phyloP scores from a whole-genome alignment of 495 filamentous ascomycete genomes.

The Hyaloscypha bicolor region DNA sequence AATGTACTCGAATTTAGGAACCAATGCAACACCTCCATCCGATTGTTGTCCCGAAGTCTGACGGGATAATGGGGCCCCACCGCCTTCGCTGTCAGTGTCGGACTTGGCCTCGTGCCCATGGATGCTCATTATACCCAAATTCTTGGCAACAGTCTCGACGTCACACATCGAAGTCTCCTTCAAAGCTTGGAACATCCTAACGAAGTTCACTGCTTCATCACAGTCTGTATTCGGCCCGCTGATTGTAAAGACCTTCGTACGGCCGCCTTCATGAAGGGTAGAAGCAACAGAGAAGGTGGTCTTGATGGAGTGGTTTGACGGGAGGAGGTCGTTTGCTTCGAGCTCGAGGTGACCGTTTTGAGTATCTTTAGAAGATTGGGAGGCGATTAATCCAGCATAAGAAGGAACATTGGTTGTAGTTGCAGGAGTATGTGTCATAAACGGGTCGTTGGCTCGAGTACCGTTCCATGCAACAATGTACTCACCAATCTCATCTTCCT shows the following conservation, averaged over 20 bases:
- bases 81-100: neutral
- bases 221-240: slow-evolving; percentile 5
- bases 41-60: neutral
- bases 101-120: neutral
- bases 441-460: neutral
- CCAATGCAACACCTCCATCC: neutral
- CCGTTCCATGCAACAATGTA: neutral
- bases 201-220: slow-evolving; percentile 16
- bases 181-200: slow-evolving; percentile 4
- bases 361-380: neutral
- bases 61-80: neutral
- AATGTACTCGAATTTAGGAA: neutral
- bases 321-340: neutral
- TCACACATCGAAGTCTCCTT: neutral
- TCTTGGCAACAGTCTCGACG: neutral
- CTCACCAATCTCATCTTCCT: neutral
- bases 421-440: neutral
- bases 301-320: neutral
- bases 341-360: neutral
- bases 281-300: neutral
- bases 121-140: neutral
- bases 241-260: neutral
- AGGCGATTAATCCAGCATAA: neutral
- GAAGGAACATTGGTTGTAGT: neutral
- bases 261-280: neutral